Evolutionary conservation across 1,139 yeast genomes (phyloP).

Genomic region (Suhomyces anneliseae): DNA sequence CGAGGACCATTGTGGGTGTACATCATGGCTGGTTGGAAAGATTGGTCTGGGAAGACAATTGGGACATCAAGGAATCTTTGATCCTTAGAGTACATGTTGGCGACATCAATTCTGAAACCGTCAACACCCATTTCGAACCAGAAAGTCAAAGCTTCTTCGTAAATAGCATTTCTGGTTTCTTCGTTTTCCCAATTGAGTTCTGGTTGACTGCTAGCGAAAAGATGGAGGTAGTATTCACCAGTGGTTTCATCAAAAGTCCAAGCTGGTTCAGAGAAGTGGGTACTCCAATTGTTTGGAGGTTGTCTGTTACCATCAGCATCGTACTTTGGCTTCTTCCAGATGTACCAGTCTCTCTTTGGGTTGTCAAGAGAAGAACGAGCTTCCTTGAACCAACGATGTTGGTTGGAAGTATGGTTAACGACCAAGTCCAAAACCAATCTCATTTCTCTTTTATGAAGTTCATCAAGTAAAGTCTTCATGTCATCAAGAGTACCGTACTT

Average conservation of each 20-base stretch:
- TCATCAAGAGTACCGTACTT: constrained; percentile 55
- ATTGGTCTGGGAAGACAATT: constrained; percentile 38
- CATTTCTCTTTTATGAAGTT: constrained; percentile 50
- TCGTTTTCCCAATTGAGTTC: constrained; percentile 63
- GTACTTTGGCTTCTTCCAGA: constrained; percentile 52
- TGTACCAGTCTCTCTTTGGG: constrained; percentile 63
- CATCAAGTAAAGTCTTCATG: constrained; percentile 49
- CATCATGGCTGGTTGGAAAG: constrained; percentile 39
- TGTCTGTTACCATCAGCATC: constrained; percentile 48
- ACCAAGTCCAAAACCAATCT: constrained; percentile 56
- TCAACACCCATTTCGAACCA: constrained; percentile 60
- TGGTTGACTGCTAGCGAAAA: constrained; percentile 55
- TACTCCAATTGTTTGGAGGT: constrained; percentile 59
- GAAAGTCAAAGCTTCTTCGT: constrained; percentile 47
- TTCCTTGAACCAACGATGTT: constrained; percentile 60
- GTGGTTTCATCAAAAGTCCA: constrained; percentile 57
- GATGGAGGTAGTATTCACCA: constrained; percentile 52
- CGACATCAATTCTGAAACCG: constrained; percentile 60
- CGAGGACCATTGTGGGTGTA: constrained; percentile 49
- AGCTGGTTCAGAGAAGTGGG: constrained; percentile 54
- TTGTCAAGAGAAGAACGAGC: constrained; percentile 49
- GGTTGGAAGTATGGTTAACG: constrained; percentile 56
- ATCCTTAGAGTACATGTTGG: constrained; percentile 52
- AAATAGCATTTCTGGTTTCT: constrained; percentile 51
- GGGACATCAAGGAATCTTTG: constrained; percentile 52